Conservation (phyloP, 192 early-diverging fungal species). For the Podila minutissima region DNA sequence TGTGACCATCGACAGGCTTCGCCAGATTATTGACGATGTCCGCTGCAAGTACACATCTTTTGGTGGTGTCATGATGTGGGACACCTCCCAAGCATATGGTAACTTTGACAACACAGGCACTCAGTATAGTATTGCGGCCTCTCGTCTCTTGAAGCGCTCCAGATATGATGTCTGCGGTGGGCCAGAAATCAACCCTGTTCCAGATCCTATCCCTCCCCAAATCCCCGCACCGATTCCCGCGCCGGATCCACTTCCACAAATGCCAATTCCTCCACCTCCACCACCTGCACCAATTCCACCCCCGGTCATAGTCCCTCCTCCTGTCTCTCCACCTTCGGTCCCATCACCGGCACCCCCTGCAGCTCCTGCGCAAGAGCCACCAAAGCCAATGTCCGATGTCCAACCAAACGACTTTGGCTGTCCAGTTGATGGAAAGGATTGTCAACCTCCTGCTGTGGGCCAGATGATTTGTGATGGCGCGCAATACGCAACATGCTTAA, state of each 20-base stretch:
- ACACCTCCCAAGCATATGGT: constrained; percentile 70
- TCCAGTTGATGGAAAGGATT: constrained; percentile 3
- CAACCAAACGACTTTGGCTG: neutral
- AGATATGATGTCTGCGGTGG: constrained; percentile 6
- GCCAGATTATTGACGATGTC: constrained; percentile 58
- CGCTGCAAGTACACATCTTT: constrained; percentile 63
- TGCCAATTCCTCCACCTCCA: neutral
- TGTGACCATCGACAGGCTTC: constrained; percentile 55
- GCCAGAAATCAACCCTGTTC: neutral
- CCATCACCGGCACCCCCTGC: neutral
- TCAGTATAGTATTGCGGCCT: constrained; percentile 7
- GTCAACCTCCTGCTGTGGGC: neutral
- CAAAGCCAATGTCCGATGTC: neutral
- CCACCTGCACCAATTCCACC: neutral
- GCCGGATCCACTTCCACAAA: neutral
- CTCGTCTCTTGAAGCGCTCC: constrained; percentile 14
- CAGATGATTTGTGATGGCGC: constrained; percentile 21
- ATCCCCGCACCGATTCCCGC: neutral
- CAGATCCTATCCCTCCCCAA: neutral
- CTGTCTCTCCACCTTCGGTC: neutral
- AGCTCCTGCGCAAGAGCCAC: neutral
- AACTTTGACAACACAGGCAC: constrained; percentile 48
- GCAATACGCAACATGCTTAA: constrained; percentile 8
- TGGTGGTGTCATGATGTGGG: constrained; percentile 83
- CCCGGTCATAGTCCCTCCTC: neutral